These are phyloP conservation scores for Aspergillus puulaauensis DNA, from an alignment of 2,329 filamentous ascomycete species.

Conservation along the genomic window DNA sequence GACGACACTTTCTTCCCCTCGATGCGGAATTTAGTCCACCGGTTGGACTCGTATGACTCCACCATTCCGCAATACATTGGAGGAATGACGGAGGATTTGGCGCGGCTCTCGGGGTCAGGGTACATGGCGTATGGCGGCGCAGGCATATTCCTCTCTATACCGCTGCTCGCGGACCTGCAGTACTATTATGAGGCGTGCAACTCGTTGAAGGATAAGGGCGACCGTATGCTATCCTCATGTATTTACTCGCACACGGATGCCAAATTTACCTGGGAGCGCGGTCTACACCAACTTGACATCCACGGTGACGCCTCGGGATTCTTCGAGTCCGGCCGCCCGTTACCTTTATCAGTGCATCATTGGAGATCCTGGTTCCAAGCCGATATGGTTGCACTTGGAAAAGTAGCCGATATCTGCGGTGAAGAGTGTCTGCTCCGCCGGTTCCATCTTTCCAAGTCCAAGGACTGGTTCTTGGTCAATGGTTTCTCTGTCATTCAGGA, in stretches of 20 bases:
- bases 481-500: conserved; percentile 57
- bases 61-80: conserved; percentile 53
- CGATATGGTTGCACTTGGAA: conserved; percentile 15
- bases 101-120: conserved; percentile 49
- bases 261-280: conserved; percentile 51
- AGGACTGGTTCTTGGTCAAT: conserved; percentile 45
- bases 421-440: conserved; percentile 16
- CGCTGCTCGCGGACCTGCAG: conserved; percentile 49
- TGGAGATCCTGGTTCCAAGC: conserved; percentile 21
- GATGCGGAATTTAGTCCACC: conserved; percentile 46
- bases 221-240: conserved; percentile 55
- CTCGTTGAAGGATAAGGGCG: conserved; percentile 43
- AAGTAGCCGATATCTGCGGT: conserved; percentile 13
- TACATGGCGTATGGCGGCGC: conserved; percentile 60
- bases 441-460: conserved; percentile 12
- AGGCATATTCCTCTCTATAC: conserved; percentile 54
- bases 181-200: conserved; percentile 50
- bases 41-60: conserved; percentile 47
- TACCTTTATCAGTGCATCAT: conserved; percentile 37
- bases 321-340: conserved; percentile 53
- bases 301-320: conserved; percentile 54
- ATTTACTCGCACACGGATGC: conserved; percentile 52
- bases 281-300: conserved; percentile 57
- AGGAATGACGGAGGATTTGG: conserved; percentile 53
- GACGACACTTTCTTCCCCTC: conserved; percentile 63